Percentiles rank a stretch among this genome's conserved stretches.
phyloP scores from a whole-genome alignment of 495 filamentous ascomycete genomes.

The Penicillium tannophilum region DNA sequence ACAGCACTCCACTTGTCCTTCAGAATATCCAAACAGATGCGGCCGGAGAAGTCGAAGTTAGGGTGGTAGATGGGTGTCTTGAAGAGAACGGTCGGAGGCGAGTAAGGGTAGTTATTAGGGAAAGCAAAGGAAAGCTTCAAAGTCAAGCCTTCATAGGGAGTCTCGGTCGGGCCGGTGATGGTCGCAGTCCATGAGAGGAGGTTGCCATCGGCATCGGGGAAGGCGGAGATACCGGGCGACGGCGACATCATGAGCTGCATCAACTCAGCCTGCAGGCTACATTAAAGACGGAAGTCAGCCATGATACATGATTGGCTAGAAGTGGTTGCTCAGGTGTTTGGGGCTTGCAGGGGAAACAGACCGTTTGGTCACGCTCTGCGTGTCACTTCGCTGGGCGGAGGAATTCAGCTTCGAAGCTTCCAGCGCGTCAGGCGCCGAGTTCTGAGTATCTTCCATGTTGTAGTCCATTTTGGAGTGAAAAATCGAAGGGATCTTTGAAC shows the following conservation, averaged over 20 bases:
- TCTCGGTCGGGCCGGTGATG: slow-evolving; percentile 87
- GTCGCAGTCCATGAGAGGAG: slow-evolving; percentile 91
- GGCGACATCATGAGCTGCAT: slow-evolving; percentile 97
- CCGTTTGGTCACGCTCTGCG: slow-evolving; percentile 80
- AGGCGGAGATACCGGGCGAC: slow-evolving; percentile 92
- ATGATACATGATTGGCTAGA: background rate
- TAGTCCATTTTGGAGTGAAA: slow-evolving; percentile 57
- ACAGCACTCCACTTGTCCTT: slow-evolving; percentile 98
- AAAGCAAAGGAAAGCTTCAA: slow-evolving; percentile 95
- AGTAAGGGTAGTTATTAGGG: slow-evolving; percentile 90
- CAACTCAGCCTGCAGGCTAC: slow-evolving; percentile 90
- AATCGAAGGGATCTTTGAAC: slow-evolving; percentile 5
- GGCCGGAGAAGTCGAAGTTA: slow-evolving; percentile 89
- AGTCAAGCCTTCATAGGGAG: slow-evolving; percentile 83
- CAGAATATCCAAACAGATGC: slow-evolving; percentile 94
- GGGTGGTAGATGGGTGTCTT: slow-evolving; percentile 94
- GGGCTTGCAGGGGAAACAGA: slow-evolving; percentile 29
- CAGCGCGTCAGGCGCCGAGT: slow-evolving; percentile 63
- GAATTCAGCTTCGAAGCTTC: slow-evolving; percentile 61
- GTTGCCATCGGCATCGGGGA: slow-evolving; percentile 87
- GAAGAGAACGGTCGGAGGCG: slow-evolving; percentile 89
- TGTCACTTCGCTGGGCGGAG: slow-evolving; percentile 57
- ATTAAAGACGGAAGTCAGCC: slow-evolving; percentile 13
- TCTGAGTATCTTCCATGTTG: slow-evolving; percentile 71
- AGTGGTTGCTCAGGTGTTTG: slow-evolving; percentile 1